Conservation (phyloP, 2,329 filamentous ascomycete genomes). For the Fusarium begoniae region DNA sequence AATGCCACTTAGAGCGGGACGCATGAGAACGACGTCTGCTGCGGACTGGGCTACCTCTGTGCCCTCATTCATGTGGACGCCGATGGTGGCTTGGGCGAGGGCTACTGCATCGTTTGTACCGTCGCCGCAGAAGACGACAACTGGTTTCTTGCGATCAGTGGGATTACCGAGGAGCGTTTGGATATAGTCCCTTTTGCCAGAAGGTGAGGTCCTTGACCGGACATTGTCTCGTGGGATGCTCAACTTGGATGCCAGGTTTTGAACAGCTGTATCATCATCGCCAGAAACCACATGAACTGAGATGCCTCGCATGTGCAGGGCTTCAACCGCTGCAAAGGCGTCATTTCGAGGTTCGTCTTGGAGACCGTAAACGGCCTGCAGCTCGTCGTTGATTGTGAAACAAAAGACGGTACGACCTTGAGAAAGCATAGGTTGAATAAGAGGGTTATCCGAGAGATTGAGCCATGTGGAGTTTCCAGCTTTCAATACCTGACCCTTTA, state of each 20-base stretch:
- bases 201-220: constrained; percentile 54
- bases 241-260: constrained; percentile 50
- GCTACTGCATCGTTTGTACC: constrained; percentile 83
- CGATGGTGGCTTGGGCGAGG: constrained; percentile 74
- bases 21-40: constrained; percentile 75
- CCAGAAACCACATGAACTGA: constrained; percentile 61
- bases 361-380: constrained; percentile 57
- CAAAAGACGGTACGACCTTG: constrained; percentile 58
- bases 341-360: constrained; percentile 58
- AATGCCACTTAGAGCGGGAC: constrained; percentile 64
- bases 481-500: constrained; percentile 45
- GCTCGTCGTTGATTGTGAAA: constrained; percentile 50
- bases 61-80: constrained; percentile 71
- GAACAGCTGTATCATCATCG: constrained; percentile 62
- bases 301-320: constrained; percentile 52
- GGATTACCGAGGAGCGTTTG: constrained; percentile 45
- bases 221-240: constrained; percentile 51
- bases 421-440: constrained; percentile 48
- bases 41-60: constrained; percentile 73
- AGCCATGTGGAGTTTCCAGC: constrained; percentile 64
- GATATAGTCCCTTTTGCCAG: constrained; percentile 58
- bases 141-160: constrained; percentile 36
- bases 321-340: constrained; percentile 46
- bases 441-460: constrained; percentile 40
- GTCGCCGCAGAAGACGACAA: constrained; percentile 77